These are phyloP conservation scores for Talaromyces stipitatus DNA, from an alignment of 495 filamentous ascomycete species.

Conservation along the genomic window DNA sequence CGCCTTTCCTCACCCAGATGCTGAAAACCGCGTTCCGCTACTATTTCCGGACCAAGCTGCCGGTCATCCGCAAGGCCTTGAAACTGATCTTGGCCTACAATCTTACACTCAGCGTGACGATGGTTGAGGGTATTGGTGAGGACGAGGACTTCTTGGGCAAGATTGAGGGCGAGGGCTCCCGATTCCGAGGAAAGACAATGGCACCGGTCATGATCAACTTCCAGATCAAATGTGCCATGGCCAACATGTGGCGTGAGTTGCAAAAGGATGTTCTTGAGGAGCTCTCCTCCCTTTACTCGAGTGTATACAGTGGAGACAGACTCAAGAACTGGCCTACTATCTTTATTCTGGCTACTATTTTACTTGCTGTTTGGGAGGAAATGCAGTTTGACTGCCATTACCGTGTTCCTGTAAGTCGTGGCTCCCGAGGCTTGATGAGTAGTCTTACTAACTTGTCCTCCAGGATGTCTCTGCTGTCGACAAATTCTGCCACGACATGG, in stretches of 20 bases:
- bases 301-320: conserved; percentile 88
- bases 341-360: conserved; percentile 85
- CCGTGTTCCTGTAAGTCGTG: conserved; percentile 61
- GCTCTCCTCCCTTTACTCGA: conserved; percentile 80
- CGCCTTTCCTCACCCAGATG: conserved; percentile 85
- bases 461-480: conserved; percentile 68
- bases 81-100: conserved; percentile 92
- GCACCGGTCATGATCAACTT: conserved; percentile 98
- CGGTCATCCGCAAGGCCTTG: conserved; percentile 82
- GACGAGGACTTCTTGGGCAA: conserved; percentile 70
- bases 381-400: conserved; percentile 97
- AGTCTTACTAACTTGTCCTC: background rate
- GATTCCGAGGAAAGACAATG: conserved; percentile 77
- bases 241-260: conserved; percentile 91
- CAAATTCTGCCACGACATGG: conserved; percentile 93
- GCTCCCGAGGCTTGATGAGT: no score
- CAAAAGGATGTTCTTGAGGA: conserved; percentile 92
- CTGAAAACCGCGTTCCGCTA: conserved; percentile 89
- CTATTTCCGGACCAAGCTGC: conserved; percentile 72
- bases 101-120: conserved; percentile 81
- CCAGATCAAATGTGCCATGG: conserved; percentile 91
- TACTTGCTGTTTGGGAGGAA: conserved; percentile 90
- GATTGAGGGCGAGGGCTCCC: conserved; percentile 70
- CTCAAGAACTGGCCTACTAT: conserved; percentile 97
- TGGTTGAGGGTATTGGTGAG: conserved; percentile 79